These are phyloP conservation scores for Neonectria sp. DNA, from an alignment of 2,329 filamentous ascomycete genomes.

Conservation along the genomic window DNA sequence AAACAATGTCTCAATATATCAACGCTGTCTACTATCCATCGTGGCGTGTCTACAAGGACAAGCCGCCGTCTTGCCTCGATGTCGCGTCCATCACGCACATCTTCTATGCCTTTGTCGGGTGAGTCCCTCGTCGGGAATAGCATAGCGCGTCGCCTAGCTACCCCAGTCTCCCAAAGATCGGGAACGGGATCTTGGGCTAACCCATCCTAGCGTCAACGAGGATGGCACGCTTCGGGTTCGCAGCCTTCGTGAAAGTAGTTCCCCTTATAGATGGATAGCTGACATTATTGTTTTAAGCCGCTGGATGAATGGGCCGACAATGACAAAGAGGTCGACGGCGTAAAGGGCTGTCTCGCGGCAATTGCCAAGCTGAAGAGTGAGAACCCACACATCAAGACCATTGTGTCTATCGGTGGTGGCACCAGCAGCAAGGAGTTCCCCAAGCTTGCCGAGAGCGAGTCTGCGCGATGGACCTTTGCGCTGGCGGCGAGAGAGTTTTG, in stretches of 20 bases:
- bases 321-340: slow-evolving; percentile 72
- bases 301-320: slow-evolving; percentile 77
- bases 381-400: slow-evolving; percentile 69
- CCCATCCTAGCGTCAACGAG: slow-evolving; percentile 50
- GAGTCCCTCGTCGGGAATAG: slow-evolving; percentile 20
- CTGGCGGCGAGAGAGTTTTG: slow-evolving; percentile 68
- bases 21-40: slow-evolving; percentile 75
- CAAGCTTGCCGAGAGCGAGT: slow-evolving; percentile 64
- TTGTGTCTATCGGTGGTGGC: slow-evolving; percentile 78
- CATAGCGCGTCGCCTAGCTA: background rate
- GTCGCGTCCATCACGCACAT: slow-evolving; percentile 72
- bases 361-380: slow-evolving; percentile 71
- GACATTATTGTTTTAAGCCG: slow-evolving; percentile 40
- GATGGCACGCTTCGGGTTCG: slow-evolving; percentile 59
- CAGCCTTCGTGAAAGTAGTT: background rate
- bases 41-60: slow-evolving; percentile 73
- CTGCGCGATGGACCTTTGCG: slow-evolving; percentile 68
- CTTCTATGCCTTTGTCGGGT: slow-evolving; percentile 75
- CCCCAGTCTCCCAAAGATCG: background rate
- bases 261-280: background rate
- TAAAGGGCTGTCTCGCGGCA: slow-evolving; percentile 72
- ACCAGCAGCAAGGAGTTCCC: slow-evolving; percentile 74
- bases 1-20: slow-evolving; percentile 42
- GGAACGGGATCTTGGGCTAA: slow-evolving; percentile 27
- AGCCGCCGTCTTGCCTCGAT: slow-evolving; percentile 71